Evolutionary conservation across 2,329 filamentous ascomycete species (phyloP).

Genomic region (Monilinia aucupariae): DNA sequence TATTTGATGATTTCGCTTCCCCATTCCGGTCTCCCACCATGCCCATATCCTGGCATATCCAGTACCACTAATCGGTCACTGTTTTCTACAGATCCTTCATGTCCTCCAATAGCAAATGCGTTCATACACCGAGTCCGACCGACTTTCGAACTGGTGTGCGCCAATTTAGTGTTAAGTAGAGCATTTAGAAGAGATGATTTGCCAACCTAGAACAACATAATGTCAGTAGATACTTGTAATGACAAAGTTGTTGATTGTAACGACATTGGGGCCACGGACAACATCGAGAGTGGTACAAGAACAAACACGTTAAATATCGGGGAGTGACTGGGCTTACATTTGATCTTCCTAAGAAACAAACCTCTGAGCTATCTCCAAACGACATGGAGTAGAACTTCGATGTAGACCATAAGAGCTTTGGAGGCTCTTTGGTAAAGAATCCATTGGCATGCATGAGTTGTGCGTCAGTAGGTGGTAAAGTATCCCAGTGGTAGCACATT

Average conservation of each 20-base stretch:
- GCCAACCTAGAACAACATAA: conserved; percentile 40
- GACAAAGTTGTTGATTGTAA: neutral
- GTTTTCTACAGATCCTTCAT: conserved; percentile 22
- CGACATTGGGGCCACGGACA: neutral
- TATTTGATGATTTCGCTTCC: conserved; percentile 65
- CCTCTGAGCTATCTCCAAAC: conserved; percentile 38
- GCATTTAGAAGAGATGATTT: conserved; percentile 64
- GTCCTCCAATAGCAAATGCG: conserved; percentile 54
- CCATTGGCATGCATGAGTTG: conserved; percentile 43
- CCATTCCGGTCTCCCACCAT: conserved; percentile 56
- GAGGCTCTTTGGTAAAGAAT: conserved; percentile 44
- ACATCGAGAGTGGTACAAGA: neutral
- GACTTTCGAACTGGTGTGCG: conserved; percentile 52
- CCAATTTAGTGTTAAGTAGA: conserved; percentile 47
- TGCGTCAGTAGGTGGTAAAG: conserved; percentile 38
- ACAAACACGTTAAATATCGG: neutral
- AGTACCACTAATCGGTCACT: conserved; percentile 49
- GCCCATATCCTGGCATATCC: conserved; percentile 68
- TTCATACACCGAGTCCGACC: conserved; percentile 63
- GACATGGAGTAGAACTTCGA: conserved; percentile 56
- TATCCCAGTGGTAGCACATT: conserved; percentile 48
- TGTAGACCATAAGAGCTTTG: conserved; percentile 54
- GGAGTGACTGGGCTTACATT: conserved; percentile 42
- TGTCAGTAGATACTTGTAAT: neutral
- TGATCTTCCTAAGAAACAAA: conserved; percentile 58